phyloP scores from a whole-genome alignment of 768 basidiomycete species.

The Dioszegia crocea region DNA sequence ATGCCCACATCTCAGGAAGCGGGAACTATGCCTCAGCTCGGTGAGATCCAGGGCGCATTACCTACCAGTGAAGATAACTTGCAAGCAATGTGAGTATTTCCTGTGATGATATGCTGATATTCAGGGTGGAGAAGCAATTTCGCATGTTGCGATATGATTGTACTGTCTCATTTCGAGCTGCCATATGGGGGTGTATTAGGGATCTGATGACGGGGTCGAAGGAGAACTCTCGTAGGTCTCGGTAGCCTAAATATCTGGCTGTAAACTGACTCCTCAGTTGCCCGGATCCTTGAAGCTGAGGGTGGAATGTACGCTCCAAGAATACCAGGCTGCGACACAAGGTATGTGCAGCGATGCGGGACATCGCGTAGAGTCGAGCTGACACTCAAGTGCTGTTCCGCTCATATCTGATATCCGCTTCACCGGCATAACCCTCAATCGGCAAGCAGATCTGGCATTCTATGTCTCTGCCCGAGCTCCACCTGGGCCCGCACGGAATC shows the following conservation, averaged over 20 bases:
- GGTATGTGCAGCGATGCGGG: not conserved
- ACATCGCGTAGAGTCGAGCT: constrained; percentile 48
- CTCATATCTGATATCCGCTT: constrained; percentile 11
- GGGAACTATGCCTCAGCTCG: not conserved
- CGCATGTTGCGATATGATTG: constrained; percentile 67
- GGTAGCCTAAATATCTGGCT: not conserved
- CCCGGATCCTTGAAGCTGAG: not conserved
- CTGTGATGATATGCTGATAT: no score
- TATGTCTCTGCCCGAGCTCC: constrained; percentile 57
- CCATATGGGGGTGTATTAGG: not conserved
- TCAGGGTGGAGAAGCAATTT: constrained; percentile 65
- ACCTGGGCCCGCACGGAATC: constrained; percentile 57
- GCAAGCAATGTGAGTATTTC: not conserved
- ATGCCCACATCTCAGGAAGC: no score
- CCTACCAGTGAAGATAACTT: not conserved
- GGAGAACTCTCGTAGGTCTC: not conserved
- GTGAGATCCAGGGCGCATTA: not conserved
- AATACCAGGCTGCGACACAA: not conserved
- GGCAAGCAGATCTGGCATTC: constrained; percentile 61
- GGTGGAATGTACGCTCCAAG: not conserved
- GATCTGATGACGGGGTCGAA: not conserved
- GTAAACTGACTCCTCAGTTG: not conserved
- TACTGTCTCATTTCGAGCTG: constrained; percentile 55
- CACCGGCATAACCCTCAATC: not conserved
- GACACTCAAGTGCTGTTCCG: constrained; percentile 9